Conservation (phyloP, 495 filamentous ascomycete species). For the Penicillium verhagenii region DNA sequence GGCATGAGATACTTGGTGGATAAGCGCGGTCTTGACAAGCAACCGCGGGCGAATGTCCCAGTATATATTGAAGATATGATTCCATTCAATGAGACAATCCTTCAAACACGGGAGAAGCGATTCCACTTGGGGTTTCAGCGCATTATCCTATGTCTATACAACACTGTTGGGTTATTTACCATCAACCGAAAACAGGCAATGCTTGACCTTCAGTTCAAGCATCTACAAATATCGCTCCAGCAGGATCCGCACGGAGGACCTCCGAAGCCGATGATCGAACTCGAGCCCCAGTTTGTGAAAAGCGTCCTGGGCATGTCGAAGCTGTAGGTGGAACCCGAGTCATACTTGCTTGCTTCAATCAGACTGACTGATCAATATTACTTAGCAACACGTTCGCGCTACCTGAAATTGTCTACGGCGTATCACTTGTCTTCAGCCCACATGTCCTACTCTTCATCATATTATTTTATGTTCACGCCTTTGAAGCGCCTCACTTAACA, state of each 20-base stretch:
- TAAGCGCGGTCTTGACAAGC: constrained; percentile 11
- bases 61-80: constrained; percentile 23
- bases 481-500: constrained; percentile 8
- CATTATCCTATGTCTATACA: constrained; percentile 20
- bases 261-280: constrained; percentile 12
- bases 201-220: constrained; percentile 20
- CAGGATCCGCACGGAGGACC: constrained; percentile 16
- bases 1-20: constrained; percentile 19
- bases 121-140: constrained; percentile 21
- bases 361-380: too few species aligned
- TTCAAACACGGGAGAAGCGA: constrained; percentile 22
- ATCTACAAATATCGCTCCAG: constrained; percentile 21
- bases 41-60: constrained; percentile 17
- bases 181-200: constrained; percentile 17
- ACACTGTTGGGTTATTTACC: constrained; percentile 17
- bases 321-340: constrained; percentile 10
- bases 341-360: too few species aligned
- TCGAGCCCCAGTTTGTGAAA: constrained; percentile 11
- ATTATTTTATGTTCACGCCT: constrained; percentile 16
- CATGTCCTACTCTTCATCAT: constrained; percentile 19
- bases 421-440: constrained; percentile 16
- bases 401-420: constrained; percentile 15
- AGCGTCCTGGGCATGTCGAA: constrained; percentile 12
- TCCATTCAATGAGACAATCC: constrained; percentile 21
- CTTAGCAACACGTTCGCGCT: constrained; percentile 13